A percentile compares a stretch with the other conserved stretches of the same genome.
phyloP scores from a whole-genome alignment of 2,329 filamentous ascomycete genomes.

The Colletotrichum acutatum region DNA sequence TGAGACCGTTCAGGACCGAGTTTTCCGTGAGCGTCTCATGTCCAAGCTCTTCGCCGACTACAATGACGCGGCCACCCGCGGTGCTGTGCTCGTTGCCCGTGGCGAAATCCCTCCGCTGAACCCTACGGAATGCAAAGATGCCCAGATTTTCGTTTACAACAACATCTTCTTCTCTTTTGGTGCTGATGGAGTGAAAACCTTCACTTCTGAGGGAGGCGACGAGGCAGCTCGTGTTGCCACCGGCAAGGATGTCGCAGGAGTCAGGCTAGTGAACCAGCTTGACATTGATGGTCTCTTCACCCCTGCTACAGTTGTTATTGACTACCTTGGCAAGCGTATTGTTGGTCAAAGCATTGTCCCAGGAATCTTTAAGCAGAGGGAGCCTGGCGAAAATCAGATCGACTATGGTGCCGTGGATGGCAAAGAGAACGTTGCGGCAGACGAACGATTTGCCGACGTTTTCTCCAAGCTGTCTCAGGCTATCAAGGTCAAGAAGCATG shows the following conservation, averaged over 20 bases:
- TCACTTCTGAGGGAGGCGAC: slow-evolving; percentile 94
- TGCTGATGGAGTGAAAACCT: slow-evolving; percentile 96
- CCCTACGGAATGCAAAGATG: slow-evolving; percentile 90
- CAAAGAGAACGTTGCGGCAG: slow-evolving; percentile 92
- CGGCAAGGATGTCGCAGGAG: slow-evolving; percentile 94
- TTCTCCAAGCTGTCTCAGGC: slow-evolving; percentile 94
- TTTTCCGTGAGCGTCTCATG: slow-evolving; percentile 92
- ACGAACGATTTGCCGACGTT: slow-evolving; percentile 83
- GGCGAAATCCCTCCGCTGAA: slow-evolving; percentile 95
- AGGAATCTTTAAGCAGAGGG: slow-evolving; percentile 98
- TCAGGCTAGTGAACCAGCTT: slow-evolving; percentile 95
- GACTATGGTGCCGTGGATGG: slow-evolving; percentile 98
- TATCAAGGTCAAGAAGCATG: slow-evolving; percentile 90
- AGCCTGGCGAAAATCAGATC: slow-evolving; percentile 97
- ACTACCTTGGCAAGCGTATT: slow-evolving; percentile 96
- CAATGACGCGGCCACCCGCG: slow-evolving; percentile 92
- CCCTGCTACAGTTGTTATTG: slow-evolving; percentile 93
- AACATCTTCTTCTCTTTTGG: slow-evolving; percentile 99
- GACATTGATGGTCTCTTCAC: slow-evolving; percentile 96
- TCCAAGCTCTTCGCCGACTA: slow-evolving; percentile 98
- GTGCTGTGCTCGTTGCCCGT: slow-evolving; percentile 89
- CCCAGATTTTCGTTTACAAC: slow-evolving; percentile 99
- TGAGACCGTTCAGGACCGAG: slow-evolving; percentile 92
- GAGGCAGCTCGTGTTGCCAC: slow-evolving; percentile 96
- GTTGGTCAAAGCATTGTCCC: slow-evolving; percentile 98